Evolutionary conservation across 140 eudicot genomes (phyloP).

Genomic region (Senecio squalidus): DNA sequence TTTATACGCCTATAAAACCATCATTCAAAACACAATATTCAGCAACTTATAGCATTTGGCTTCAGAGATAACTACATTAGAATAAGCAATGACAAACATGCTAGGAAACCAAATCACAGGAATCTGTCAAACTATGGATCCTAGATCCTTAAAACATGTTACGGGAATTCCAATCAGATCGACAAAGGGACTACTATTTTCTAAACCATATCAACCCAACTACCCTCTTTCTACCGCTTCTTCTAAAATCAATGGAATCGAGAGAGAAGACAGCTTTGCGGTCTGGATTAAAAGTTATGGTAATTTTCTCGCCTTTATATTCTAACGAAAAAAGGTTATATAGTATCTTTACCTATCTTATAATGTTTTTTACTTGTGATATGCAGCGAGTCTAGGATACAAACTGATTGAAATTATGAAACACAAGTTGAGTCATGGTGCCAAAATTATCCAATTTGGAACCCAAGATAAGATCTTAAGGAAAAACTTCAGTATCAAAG

Average conservation of each 20-base stretch:
- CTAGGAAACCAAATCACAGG: slow-evolving; percentile 15
- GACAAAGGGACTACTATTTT: slow-evolving; percentile 7
- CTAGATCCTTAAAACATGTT: slow-evolving; percentile 5
- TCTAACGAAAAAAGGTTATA: neutral
- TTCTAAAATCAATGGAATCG: slow-evolving; percentile 24
- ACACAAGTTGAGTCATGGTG: slow-evolving; percentile 42
- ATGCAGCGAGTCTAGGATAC: slow-evolving; percentile 33
- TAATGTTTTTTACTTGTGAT: neutral
- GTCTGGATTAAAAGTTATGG: slow-evolving; percentile 33
- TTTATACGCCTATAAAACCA: slow-evolving; percentile 21
- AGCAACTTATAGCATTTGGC: slow-evolving; percentile 8
- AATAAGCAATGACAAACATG: neutral
- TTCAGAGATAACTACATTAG: neutral
- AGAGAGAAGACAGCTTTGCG: slow-evolving; percentile 28
- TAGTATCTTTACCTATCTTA: neutral
- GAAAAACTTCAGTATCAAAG: slow-evolving; percentile 22
- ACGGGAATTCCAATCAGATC: slow-evolving; percentile 17
- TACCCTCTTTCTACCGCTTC: slow-evolving; percentile 23
- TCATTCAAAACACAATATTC: neutral
- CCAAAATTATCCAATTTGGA: slow-evolving; percentile 32
- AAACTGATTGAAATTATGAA: slow-evolving; percentile 32
- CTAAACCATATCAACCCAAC: slow-evolving; percentile 15
- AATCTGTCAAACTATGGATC: slow-evolving; percentile 20
- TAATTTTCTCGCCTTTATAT: slow-evolving; percentile 9
- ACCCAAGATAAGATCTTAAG: slow-evolving; percentile 29